Evolutionary conservation across 148 eudicot species (phyloP).

Genomic region (Chenopodium quinoa): DNA sequence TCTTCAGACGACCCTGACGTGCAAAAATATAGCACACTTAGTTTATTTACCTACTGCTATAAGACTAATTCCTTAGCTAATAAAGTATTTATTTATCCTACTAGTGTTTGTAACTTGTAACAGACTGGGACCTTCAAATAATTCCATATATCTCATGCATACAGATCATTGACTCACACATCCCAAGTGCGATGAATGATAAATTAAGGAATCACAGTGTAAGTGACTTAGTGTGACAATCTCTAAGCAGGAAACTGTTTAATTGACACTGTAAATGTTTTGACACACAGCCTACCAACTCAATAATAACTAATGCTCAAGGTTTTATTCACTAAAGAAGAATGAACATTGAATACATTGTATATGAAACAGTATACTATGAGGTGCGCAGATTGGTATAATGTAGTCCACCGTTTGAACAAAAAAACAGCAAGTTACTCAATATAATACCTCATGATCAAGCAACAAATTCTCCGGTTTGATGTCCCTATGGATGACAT

Average conservation of each 20-base stretch:
- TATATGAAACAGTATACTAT: no score
- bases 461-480: constrained; percentile 92
- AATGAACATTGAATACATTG: no score
- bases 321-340: no score
- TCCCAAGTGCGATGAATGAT: background rate
- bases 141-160: background rate
- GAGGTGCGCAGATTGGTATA: background rate
- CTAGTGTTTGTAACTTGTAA: background rate
- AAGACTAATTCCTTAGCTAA: background rate
- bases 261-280: no score
- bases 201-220: background rate
- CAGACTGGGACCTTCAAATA: background rate
- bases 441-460: constrained; percentile 71
- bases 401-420: background rate
- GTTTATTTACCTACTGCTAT: background rate
- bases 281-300: no score
- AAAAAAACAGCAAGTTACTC: background rate
- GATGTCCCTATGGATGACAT: constrained; percentile 92
- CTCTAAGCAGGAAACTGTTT: background rate
- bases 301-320: no score
- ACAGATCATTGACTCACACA: background rate
- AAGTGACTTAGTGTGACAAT: background rate
- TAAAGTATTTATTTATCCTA: background rate
- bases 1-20: constrained; percentile 75
- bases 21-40: background rate